Conservation (phyloP, 169 alveolate species). For the Plasmodium relictum region DNA sequence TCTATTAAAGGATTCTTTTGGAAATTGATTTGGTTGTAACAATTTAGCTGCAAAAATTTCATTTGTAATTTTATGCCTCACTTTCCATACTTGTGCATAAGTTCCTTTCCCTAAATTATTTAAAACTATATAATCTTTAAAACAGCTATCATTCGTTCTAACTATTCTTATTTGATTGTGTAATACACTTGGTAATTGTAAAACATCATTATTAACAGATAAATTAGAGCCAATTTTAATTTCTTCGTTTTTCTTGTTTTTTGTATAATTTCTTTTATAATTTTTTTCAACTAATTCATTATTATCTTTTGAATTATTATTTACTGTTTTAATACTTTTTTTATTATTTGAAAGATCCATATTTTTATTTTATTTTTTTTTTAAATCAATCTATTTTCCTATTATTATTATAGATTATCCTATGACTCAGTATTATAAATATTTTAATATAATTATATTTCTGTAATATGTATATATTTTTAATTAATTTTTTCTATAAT, state of each 20-base stretch:
- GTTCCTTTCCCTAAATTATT: slow-evolving; percentile 86
- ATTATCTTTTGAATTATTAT: slow-evolving; percentile 24
- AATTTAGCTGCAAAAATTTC: slow-evolving; percentile 87
- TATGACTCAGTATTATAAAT: too few species aligned
- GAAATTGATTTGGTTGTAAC: slow-evolving; percentile 86
- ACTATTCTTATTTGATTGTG: slow-evolving; percentile 59
- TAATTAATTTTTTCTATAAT: too few species aligned
- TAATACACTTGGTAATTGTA: slow-evolving; percentile 59
- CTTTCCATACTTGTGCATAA: slow-evolving; percentile 89
- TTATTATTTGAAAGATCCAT: slow-evolving; percentile 56
- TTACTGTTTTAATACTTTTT: slow-evolving; percentile 11
- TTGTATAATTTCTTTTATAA: slow-evolving; percentile 18
- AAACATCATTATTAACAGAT: slow-evolving; percentile 44
- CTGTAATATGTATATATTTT: too few species aligned
- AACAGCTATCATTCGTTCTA: slow-evolving; percentile 69
- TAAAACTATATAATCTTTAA: slow-evolving; percentile 65
- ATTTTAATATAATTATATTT: too few species aligned
- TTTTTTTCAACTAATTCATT: slow-evolving; percentile 24
- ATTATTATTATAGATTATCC: neutral
- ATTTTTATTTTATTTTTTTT: slow-evolving; percentile 3
- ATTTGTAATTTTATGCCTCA: slow-evolving; percentile 81
- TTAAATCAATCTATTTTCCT: too few species aligned
- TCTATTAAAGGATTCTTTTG: slow-evolving; percentile 83
- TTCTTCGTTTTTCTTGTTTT: slow-evolving; percentile 53
- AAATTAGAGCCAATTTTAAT: slow-evolving; percentile 53